Conservation (phyloP, 352 stramenopile species). For the Aphanomyces euteiches region DNA sequence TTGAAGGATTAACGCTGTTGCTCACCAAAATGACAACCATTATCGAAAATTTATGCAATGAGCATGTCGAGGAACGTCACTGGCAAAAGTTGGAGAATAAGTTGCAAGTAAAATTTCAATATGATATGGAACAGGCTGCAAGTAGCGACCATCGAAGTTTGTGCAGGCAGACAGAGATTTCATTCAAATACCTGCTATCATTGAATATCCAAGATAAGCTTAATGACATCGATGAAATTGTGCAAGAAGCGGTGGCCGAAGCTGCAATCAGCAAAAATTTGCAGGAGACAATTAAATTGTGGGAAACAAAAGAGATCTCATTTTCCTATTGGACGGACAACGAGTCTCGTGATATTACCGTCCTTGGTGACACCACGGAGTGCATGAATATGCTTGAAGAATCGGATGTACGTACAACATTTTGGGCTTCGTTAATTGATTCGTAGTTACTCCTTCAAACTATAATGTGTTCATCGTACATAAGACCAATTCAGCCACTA, state of each 20-base stretch:
- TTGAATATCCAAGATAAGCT: constrained; percentile 45
- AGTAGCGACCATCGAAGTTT: constrained; percentile 42
- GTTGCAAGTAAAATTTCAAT: constrained; percentile 45
- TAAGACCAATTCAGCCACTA: constrained; percentile 46
- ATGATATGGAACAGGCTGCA: background rate
- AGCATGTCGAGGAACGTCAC: constrained; percentile 52
- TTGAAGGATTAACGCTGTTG: constrained; percentile 42
- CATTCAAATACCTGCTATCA: constrained; percentile 31
- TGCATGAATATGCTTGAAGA: constrained; percentile 58
- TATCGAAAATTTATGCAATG: constrained; percentile 60
- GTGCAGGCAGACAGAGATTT: constrained; percentile 33
- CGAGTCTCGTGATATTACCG: constrained; percentile 53
- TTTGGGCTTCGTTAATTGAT: background rate
- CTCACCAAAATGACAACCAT: constrained; percentile 49
- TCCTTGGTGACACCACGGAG: constrained; percentile 55
- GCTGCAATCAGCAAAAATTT: constrained; percentile 59
- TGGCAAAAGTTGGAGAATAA: constrained; percentile 75
- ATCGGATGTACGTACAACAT: constrained; percentile 45
- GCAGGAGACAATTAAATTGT: constrained; percentile 49
- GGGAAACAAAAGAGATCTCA: constrained; percentile 58
- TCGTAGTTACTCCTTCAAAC: constrained; percentile 46
- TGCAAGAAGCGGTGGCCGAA: constrained; percentile 65
- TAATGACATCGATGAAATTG: constrained; percentile 51
- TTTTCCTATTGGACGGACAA: constrained; percentile 47
- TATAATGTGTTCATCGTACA: constrained; percentile 69